Conservation (phyloP, 768 basidiomycete genomes). For the Kwoniella dendrophila region DNA sequence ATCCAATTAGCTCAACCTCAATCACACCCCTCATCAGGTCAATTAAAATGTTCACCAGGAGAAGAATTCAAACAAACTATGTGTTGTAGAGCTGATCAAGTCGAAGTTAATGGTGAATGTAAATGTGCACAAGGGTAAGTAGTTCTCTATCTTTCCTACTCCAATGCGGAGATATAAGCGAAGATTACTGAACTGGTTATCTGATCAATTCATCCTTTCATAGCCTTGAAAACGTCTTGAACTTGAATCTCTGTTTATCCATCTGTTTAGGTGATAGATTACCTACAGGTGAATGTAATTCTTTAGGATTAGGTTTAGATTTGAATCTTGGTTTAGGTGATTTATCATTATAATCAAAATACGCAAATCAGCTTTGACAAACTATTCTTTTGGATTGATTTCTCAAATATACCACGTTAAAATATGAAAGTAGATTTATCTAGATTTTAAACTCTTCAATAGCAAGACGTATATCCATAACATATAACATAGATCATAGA, state of each 20-base stretch:
- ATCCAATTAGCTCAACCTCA: conserved; percentile 10
- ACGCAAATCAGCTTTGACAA: background rate
- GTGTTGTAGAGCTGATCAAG: conserved; percentile 27
- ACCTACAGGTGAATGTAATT: conserved; percentile 16
- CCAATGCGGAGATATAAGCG: background rate
- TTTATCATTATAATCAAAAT: background rate
- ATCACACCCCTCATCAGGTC: too few relatives aligned
- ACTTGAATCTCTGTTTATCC: conserved; percentile 25
- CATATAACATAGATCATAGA: too few relatives aligned
- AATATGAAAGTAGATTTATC: too few relatives aligned
- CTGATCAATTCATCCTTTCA: too few relatives aligned
- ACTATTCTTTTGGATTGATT: background rate
- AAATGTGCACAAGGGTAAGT: conserved; percentile 26
- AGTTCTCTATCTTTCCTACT: background rate
- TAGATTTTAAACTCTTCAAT: too few relatives aligned
- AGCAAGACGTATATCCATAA: too few relatives aligned
- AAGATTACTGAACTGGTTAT: too few relatives aligned
- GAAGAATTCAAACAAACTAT: conserved; percentile 12
- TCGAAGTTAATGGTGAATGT: conserved; percentile 24
- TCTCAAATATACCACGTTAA: too few relatives aligned
- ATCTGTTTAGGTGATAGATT: conserved; percentile 23
- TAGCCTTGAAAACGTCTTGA: conserved; percentile 22
- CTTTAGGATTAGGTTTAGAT: conserved; percentile 7
- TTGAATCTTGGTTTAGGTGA: conserved; percentile 14
- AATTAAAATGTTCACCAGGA: conserved; percentile 5